These are phyloP conservation scores for Aleurites moluccanus DNA, from an alignment of 441 rosid species.

Conservation along the genomic window DNA sequence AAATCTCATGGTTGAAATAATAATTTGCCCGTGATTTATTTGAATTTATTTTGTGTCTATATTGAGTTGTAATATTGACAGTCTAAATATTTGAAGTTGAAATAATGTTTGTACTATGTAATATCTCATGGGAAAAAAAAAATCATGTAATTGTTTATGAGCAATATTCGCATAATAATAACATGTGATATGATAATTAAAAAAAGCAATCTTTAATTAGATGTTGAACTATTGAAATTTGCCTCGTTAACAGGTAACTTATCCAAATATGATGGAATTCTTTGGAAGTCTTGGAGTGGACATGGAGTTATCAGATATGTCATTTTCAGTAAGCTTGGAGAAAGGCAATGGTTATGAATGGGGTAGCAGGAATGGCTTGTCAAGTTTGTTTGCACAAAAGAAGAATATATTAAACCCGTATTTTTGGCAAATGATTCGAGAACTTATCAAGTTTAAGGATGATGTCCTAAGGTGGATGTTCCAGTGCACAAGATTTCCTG, in stretches of 20 bases:
- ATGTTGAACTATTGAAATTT: background rate
- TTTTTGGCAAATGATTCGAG: slow-evolving; percentile 87
- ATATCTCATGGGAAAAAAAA: no score
- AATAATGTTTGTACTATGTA: no score
- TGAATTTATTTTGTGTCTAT: no score
- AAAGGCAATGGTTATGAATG: slow-evolving; percentile 78
- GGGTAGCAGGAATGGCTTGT: slow-evolving; percentile 86
- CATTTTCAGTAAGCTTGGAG: slow-evolving; percentile 84
- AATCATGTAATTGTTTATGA: no score
- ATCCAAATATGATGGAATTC: slow-evolving; percentile 88
- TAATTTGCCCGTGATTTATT: no score
- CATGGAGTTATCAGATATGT: slow-evolving; percentile 85
- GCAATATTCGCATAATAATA: no score
- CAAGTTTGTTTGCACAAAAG: slow-evolving; percentile 80
- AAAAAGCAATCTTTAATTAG: background rate
- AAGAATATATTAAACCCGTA: slow-evolving; percentile 57
- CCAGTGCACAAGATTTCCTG: no score
- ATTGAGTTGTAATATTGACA: no score
- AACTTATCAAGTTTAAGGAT: slow-evolving; percentile 66
- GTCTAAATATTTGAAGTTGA: no score
- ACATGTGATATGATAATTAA: background rate
- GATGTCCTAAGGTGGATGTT: slow-evolving; percentile 50
- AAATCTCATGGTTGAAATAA: no score
- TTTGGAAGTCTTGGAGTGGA: slow-evolving; percentile 86
- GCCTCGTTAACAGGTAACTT: slow-evolving; percentile 53